These are phyloP conservation scores for Nicotiana tabacum DNA, from an alignment of 257 asterid species.

Conservation along the genomic window DNA sequence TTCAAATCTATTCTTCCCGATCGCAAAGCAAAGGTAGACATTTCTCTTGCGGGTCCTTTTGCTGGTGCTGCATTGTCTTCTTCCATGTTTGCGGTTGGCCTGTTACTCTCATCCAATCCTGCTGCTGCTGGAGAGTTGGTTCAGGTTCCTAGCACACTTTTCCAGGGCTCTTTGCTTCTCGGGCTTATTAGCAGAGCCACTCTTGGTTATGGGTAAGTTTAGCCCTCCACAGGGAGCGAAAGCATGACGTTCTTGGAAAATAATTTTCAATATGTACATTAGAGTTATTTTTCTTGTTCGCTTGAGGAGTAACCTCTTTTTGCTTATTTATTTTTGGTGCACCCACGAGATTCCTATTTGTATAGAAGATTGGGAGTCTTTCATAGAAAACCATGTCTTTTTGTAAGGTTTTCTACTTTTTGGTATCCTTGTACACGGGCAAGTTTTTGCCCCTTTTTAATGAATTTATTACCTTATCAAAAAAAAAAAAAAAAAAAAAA, in stretches of 20 bases:
- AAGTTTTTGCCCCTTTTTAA: no score
- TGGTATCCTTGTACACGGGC: no score
- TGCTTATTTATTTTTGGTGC: no score
- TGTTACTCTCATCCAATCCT: constrained; percentile 81
- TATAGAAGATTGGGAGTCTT: no score
- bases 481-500: no score
- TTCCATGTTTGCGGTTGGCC: constrained; percentile 78
- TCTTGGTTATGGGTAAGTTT: constrained; percentile 78
- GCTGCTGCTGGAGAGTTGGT: constrained; percentile 66
- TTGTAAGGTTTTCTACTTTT: no score
- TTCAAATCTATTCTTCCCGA: constrained; percentile 97
- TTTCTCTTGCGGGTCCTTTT: constrained; percentile 85
- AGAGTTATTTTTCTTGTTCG: neutral
- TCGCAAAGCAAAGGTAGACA: constrained; percentile 80
- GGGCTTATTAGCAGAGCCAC: constrained; percentile 82
- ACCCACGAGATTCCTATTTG: no score
- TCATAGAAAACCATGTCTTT: no score
- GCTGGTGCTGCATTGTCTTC: constrained; percentile 85
- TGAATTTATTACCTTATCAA: no score
- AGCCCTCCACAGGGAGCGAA: neutral
- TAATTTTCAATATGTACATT: neutral
- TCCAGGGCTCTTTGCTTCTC: constrained; percentile 96
- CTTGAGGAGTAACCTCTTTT: no score
- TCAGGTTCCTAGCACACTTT: constrained; percentile 94
- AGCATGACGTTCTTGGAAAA: neutral